Base-by-base conservation (phyloP, 2,329 filamentous ascomycete genomes). In the Talaromyces sp. region DNA sequence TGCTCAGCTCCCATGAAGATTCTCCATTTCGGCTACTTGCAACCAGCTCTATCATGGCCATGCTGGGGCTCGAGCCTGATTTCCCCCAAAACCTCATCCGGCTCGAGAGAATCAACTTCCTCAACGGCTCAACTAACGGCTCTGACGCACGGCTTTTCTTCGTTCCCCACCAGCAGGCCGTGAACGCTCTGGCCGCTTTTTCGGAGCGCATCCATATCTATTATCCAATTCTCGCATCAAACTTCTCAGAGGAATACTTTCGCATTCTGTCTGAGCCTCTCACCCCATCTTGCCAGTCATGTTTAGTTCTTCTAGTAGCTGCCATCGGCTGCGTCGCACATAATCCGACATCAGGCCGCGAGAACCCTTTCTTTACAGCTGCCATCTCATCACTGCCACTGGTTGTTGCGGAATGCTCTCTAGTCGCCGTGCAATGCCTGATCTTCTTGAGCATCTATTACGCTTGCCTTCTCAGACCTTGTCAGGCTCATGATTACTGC, bases 401-500 rank as follows among this genome's bases (percentile, higher is more conserved):
- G 25, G 68, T 73, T 35, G 31, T 71, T 57, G 61, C 70, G 1
- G 71, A 73, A 33, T 70, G 67, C 47, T 71, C 67, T 59, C 58
- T 74, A 13, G 64, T 57, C 7, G 70, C 68, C 47, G 68, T 73
- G 10, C 73, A 74, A 63, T 73, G 70, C 50, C 63, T 73, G 13
- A 27, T 75, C 10, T 65, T 73, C 5, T 56, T 73, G 17, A 68
- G 68, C 39, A 65, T 74, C 52, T 73, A 75, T 67, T 71, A 75
- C 57, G 68, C 68, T 63, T 72, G 68, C 49, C 64, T 73, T 10
- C 63, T 67, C 10, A 71, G 69, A 49, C 73, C 73, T 13, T 73
- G 71, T 49, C 72, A 75, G 57, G 73, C 73, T 1, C 70, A 74
- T 64, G 73, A 75, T 45, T 74, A 73, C 52, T 69, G 68, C 39